Percentiles rank a stretch among this genome's conserved stretches.
Conservation (phyloP, 768 basidiomycete genomes). For the Calocybe indica region DNA sequence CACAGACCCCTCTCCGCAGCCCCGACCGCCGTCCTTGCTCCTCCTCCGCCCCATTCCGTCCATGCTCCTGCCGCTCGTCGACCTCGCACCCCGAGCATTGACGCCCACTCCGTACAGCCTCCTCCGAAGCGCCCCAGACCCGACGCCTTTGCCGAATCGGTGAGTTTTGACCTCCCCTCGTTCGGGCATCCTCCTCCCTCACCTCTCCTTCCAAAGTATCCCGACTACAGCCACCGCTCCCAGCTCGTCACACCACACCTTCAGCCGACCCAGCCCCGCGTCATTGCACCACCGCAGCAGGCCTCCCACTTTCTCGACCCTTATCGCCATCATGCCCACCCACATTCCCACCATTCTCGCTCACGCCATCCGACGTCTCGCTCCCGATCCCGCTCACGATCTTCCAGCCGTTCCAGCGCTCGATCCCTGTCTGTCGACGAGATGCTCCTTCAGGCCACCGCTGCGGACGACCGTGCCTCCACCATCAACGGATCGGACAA, state of each 20-base stretch:
- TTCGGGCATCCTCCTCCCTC: no score
- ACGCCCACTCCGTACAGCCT: conserved; percentile 39
- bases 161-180: no score
- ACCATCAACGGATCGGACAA: conserved; percentile 2
- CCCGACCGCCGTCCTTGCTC: conserved; percentile 5
- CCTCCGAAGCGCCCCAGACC: not conserved
- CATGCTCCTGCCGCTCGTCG: conserved; percentile 30
- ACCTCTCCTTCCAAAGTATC: conserved; percentile 26
- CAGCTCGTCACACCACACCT: conserved; percentile 24
- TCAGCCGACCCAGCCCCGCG: conserved; percentile 4
- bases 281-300: not conserved
- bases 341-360: conserved; percentile 2
- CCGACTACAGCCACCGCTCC: conserved; percentile 17
- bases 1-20: conserved; percentile 1
- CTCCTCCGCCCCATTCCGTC: conserved; percentile 26
- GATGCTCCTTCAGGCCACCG: conserved; percentile 35
- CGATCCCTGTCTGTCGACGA: conserved; percentile 38
- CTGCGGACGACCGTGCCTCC: conserved; percentile 15
- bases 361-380: conserved; percentile 4
- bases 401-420: conserved; percentile 27
- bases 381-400: conserved; percentile 17
- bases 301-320: not conserved
- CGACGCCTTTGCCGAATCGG: no score
- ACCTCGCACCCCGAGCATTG: conserved; percentile 30
- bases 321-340: conserved; percentile 1